Percentiles rank a stretch among this genome's conserved stretches.
phyloP scores from a whole-genome alignment of 2,329 filamentous ascomycete genomes.

The Epichloe gansuensis region DNA sequence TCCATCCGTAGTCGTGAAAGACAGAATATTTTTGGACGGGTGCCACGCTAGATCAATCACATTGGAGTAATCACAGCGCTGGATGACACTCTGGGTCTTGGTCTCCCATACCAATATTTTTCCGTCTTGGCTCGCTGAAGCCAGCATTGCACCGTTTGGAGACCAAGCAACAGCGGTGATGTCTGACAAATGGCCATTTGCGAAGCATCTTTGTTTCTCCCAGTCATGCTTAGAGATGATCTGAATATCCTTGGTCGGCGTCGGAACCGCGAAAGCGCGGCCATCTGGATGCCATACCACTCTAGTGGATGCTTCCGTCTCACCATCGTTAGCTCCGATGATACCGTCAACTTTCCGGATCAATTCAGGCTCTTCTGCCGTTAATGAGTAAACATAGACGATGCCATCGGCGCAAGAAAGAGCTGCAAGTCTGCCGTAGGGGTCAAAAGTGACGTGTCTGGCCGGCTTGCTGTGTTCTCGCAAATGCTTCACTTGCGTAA shows the following conservation, averaged over 20 bases:
- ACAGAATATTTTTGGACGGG: slow-evolving; percentile 72
- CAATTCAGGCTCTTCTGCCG: slow-evolving; percentile 64
- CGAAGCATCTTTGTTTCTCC: slow-evolving; percentile 71
- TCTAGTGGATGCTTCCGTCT: slow-evolving; percentile 57
- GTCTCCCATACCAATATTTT: slow-evolving; percentile 79
- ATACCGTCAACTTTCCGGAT: slow-evolving; percentile 76
- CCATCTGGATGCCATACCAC: slow-evolving; percentile 91
- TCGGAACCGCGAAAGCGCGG: slow-evolving; percentile 75
- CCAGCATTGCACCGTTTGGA: slow-evolving; percentile 81
- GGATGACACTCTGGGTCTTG: slow-evolving; percentile 69
- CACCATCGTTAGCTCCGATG: slow-evolving; percentile 65
- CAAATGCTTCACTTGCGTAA: slow-evolving; percentile 60
- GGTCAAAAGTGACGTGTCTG: slow-evolving; percentile 86
- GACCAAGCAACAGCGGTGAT: slow-evolving; percentile 88
- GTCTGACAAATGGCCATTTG: slow-evolving; percentile 66
- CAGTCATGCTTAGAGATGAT: slow-evolving; percentile 82
- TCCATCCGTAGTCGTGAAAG: slow-evolving; percentile 85
- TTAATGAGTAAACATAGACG: slow-evolving; percentile 80
- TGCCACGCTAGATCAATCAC: slow-evolving; percentile 87
- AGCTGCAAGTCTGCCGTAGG: slow-evolving; percentile 59
- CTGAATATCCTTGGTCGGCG: slow-evolving; percentile 69
- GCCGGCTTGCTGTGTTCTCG: slow-evolving; percentile 74
- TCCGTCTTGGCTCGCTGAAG: slow-evolving; percentile 52
- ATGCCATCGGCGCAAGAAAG: slow-evolving; percentile 81
- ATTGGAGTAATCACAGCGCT: slow-evolving; percentile 66